Percentiles rank a stretch among this genome's conserved stretches.
Evolutionary conservation across 495 filamentous ascomycete species (phyloP).

Genomic region (Penicillium arizonense): DNA sequence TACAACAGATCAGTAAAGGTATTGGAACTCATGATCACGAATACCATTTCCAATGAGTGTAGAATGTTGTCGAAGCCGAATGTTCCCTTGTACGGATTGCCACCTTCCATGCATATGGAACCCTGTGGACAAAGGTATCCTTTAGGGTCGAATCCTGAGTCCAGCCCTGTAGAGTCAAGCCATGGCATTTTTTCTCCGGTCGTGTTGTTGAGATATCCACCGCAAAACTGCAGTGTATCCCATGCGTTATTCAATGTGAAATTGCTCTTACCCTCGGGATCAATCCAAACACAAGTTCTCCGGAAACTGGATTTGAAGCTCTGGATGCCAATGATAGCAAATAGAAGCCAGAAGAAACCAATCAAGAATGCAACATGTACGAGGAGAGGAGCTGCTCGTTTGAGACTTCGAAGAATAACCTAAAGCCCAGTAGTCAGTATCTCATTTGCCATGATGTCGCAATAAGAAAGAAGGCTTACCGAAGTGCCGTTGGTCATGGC

Average conservation of each 20-base stretch:
- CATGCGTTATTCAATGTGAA: constrained; percentile 47
- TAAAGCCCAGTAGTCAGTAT: constrained; percentile 32
- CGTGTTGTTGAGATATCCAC: constrained; percentile 66
- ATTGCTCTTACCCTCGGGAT: constrained; percentile 41
- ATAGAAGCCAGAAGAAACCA: constrained; percentile 97
- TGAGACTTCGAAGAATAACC: constrained; percentile 91
- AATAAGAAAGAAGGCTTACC: constrained; percentile 38
- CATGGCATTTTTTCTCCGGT: constrained; percentile 64
- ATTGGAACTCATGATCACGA: constrained; percentile 97
- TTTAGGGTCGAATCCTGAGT: constrained; percentile 58
- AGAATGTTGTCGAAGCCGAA: constrained; percentile 94
- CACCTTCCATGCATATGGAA: constrained; percentile 76
- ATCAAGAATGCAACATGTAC: constrained; percentile 94
- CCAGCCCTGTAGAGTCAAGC: constrained; percentile 50
- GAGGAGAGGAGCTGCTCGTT: constrained; percentile 91
- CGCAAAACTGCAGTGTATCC: constrained; percentile 74
- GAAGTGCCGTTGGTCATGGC: constrained; percentile 88
- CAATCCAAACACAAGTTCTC: constrained; percentile 84
- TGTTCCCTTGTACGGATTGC: constrained; percentile 81
- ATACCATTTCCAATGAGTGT: constrained; percentile 90
- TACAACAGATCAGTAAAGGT: constrained; percentile 95
- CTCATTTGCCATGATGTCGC: not conserved
- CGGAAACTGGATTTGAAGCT: constrained; percentile 94
- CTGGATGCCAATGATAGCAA: constrained; percentile 94
- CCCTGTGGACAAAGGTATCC: constrained; percentile 87